A percentile compares a stretch with the other conserved stretches of the same genome.
phyloP scores from a whole-genome alignment of 495 filamentous ascomycete species.

The Lasiosphaeriaceae sp. region DNA sequence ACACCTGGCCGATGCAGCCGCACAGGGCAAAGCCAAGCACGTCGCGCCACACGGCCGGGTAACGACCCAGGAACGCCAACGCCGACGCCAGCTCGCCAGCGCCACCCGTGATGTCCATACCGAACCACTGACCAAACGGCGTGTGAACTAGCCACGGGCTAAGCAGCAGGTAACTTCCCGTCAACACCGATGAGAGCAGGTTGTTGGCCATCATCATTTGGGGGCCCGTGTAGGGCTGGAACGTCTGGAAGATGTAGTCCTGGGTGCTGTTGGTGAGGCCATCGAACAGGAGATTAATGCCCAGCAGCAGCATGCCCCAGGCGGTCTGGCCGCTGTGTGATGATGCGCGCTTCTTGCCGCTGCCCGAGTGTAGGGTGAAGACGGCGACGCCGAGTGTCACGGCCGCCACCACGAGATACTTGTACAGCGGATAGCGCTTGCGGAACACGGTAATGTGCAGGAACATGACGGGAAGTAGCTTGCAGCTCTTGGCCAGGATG shows the following conservation, averaged over 20 bases:
- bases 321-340: constrained; percentile 37
- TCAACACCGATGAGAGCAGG: constrained; percentile 71
- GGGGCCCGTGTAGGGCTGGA: constrained; percentile 75
- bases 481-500: constrained; percentile 97
- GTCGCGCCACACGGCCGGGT: constrained; percentile 77
- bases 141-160: constrained; percentile 72
- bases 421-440: constrained; percentile 87
- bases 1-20: constrained; percentile 90
- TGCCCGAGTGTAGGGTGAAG: constrained; percentile 83
- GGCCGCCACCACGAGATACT: constrained; percentile 86
- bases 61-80: constrained; percentile 68
- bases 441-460: constrained; percentile 91
- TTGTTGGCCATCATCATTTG: constrained; percentile 99
- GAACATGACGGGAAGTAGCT: constrained; percentile 95
- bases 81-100: constrained; percentile 70
- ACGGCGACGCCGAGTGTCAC: constrained; percentile 92
- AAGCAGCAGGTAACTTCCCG: constrained; percentile 67
- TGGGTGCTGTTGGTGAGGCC: constrained; percentile 95
- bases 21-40: constrained; percentile 89
- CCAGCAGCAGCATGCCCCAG: constrained; percentile 80
- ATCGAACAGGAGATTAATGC: constrained; percentile 92
- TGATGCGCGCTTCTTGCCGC: constrained; percentile 47
- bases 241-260: constrained; percentile 84
- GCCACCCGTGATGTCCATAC: constrained; percentile 57
- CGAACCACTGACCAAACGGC: constrained; percentile 60